Base-by-base conservation (phyloP, 768 basidiomycete genomes). In the Boletus coccyginus region DNA sequence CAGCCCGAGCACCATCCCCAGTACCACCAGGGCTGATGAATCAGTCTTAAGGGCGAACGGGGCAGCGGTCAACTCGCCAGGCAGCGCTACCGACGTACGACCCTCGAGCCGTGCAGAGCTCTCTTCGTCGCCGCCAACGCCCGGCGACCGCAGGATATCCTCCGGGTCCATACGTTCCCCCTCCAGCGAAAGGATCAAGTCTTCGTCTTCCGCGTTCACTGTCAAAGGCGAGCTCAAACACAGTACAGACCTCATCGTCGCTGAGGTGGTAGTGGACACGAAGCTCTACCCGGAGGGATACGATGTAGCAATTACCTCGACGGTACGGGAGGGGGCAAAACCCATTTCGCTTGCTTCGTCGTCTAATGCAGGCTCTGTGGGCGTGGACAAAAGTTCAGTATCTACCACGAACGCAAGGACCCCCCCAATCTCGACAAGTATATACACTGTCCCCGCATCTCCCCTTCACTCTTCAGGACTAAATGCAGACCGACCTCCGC, bases 211-310 rank as follows among this genome's bases (percentile, higher is more conserved):
- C 10, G 82, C 80, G 32, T 87, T 89, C 63, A 86, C 81, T 4
- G 53, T 78, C 45, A 84, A 83, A 47, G 84, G 84, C 40, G 85
- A 86, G 62, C 78, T 86, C 55, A 79, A 77, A 53, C 77, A 79
- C 43, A 73, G 77, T n/a, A 78, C 80, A 50, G 92, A 96, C 68
- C 71, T 93, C 45, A 72, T 93, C 19, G 82, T 94, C 17, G 82
- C 82, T 3, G 94, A 96, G 71, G 66, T 94, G 32, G 81, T 93
- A 29, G 78, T 93, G 29, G 92, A 94, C 72, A 85, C 89, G 52
- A 88, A 87, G 68, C 74, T 90, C 55, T 94, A 90, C 72, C 83
- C 87, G 0, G 78, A 80, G 41, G 91, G 91, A n/a, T 93, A 91
- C 58, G 75, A 79, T 29, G 76, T 90, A 29, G 58, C 67, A 4